Base-by-base conservation (phyloP, 2,329 filamentous ascomycete species). In the Boeremia lycopersici region DNA sequence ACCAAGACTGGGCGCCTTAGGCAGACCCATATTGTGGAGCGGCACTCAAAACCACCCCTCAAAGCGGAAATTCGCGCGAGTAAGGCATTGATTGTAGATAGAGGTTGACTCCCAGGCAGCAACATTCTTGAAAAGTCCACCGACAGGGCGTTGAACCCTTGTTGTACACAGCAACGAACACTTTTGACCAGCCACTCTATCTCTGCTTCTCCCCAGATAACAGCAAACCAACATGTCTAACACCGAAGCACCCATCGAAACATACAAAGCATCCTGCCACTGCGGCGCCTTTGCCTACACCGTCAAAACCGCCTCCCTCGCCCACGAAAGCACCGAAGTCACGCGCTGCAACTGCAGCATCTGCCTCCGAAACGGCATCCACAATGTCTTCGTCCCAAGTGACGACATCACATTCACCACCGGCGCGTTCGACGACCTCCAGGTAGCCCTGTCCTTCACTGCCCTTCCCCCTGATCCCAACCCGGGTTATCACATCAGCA, bases 271-370 rank as follows among this genome's bases (percentile, higher is more conserved):
- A 11, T 79, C 80, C 44, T 85, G 82, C 64, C 82, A 85, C 66
- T 85, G 83, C 68, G 79, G 80, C 43, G 76, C 77, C 52, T 77
- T 84, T 66, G 70, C 72, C 49, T 81, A 82, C 63, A 74, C 74
- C 12, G 72, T 83, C n/a, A 79, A 72, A 11, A 72, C 82, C 29
- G 77, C 79, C 19, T 80, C 81, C 19, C 77, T 81, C 5, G 72
- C 84, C 33, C 71, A 77, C 11, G 74, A 79, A 58, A 58, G 57
- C 10, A 53, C 78, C 53, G 62, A 72, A 49, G 76, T 83, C 6
- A 40, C 76, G 17, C 60, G 76, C 19, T 85, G 83, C 74, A 82
- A 79, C 63, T 85, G 83, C 68, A 84, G 82, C 31, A 79, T 80
- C 53, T 84, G 82, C 63, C 67, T 71, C 1, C 75, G 79, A n/a